Evolutionary conservation across 805 yeast genomes (phyloP).

Genomic region (Starmera caribaea): DNA sequence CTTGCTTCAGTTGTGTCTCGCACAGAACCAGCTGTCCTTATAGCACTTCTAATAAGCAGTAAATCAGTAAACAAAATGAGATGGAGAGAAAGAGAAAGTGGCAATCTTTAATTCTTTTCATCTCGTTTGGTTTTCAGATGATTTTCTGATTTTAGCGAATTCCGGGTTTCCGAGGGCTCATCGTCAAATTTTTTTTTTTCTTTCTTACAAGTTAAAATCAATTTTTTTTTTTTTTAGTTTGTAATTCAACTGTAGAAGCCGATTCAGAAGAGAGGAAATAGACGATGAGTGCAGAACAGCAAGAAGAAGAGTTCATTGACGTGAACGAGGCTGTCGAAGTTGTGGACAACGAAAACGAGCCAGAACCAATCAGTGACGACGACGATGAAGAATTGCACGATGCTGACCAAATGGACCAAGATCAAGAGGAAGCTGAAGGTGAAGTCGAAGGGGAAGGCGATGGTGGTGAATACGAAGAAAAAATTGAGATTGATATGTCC

Average conservation of each 20-base stretch:
- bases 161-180: too few relatives aligned
- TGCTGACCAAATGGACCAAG: slow-evolving; percentile 29
- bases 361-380: slow-evolving; percentile 21
- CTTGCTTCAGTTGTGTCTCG: background rate
- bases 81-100: too few relatives aligned
- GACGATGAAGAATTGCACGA: slow-evolving; percentile 20
- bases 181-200: too few relatives aligned
- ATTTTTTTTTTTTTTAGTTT: too few relatives aligned
- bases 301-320: slow-evolving; percentile 27
- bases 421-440: slow-evolving; percentile 15
- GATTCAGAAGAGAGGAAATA: too few relatives aligned
- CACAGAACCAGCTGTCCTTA: background rate
- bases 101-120: too few relatives aligned
- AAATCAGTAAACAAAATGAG: too few relatives aligned
- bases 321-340: slow-evolving; percentile 36
- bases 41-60: too few relatives aligned
- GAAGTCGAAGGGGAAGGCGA: slow-evolving; percentile 16
- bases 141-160: too few relatives aligned
- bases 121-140: too few relatives aligned
- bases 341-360: slow-evolving; percentile 16
- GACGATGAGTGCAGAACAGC: slow-evolving; percentile 4
- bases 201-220: too few relatives aligned
- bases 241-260: too few relatives aligned
- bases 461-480: slow-evolving; percentile 29
- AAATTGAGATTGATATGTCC: slow-evolving; percentile 73